Percentiles rank a stretch among this genome's conserved stretches.
Evolutionary conservation across 306 rosid genomes (phyloP).

Genomic region (Gastrolobium villosum): DNA sequence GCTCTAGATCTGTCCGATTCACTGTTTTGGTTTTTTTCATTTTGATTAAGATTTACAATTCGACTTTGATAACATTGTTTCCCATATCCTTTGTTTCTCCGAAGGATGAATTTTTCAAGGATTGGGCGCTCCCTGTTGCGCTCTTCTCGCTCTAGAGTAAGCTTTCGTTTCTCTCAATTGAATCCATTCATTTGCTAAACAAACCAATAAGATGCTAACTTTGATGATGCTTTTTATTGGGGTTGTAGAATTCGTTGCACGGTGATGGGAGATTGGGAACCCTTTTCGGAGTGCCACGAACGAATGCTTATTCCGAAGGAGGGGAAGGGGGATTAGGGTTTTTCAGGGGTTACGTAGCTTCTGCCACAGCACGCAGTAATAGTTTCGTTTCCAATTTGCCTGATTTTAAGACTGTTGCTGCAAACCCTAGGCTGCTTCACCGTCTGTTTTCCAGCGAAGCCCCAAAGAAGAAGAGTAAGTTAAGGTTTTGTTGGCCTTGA

Average conservation of each 20-base stretch:
- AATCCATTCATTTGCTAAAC: background rate
- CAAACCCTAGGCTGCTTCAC: conserved; percentile 65
- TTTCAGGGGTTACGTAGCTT: conserved; percentile 64
- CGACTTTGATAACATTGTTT: background rate
- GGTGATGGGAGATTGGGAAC: conserved; percentile 63
- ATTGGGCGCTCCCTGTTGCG: conserved; percentile 77
- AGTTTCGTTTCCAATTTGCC: conserved; percentile 54
- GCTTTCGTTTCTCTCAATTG: conserved; percentile 28
- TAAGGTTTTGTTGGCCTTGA: conserved; percentile 39
- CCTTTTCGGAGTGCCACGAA: conserved; percentile 46
- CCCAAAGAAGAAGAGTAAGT: conserved; percentile 95
- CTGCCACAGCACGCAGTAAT: conserved; percentile 53
- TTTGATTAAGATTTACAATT: background rate
- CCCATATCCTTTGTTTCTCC: conserved; percentile 7
- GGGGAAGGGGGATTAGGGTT: conserved; percentile 69
- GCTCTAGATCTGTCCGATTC: conserved; percentile 39
- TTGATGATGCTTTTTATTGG: conserved; percentile 15
- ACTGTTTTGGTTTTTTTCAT: background rate
- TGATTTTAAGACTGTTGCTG: conserved; percentile 59
- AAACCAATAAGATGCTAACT: background rate
- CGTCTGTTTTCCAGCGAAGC: conserved; percentile 81
- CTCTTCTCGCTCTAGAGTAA: conserved; percentile 68
- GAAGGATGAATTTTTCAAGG: conserved; percentile 67
- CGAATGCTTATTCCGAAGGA: conserved; percentile 55
- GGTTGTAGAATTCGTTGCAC: conserved; percentile 59